Percentiles rank a stretch among this genome's conserved stretches.
Conservation (phyloP, 148 eudicot species). For the Euryodendron excelsum region DNA sequence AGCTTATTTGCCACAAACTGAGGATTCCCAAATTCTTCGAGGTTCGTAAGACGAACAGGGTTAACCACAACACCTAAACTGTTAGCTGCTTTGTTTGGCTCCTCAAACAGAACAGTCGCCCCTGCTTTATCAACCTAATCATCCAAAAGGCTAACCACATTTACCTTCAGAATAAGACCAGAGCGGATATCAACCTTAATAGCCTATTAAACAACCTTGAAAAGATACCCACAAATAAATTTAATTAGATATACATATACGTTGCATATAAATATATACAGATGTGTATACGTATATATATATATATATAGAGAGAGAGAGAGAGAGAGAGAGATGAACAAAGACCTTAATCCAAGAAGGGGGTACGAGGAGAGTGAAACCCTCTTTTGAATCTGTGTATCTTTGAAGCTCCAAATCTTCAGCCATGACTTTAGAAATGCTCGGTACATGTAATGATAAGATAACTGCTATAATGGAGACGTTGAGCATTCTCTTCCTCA, state of each 20-base stretch:
- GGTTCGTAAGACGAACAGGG: conserved; percentile 67
- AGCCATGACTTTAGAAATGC: conserved; percentile 31
- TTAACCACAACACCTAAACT: conserved; percentile 78
- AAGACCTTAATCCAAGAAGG: conserved; percentile 71
- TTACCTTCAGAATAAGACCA: neutral
- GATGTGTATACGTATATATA: neutral
- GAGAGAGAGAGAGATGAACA: neutral
- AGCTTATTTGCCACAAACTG: conserved; percentile 83
- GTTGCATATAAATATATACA: neutral
- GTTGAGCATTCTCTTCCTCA: conserved; percentile 44
- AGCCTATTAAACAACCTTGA: neutral
- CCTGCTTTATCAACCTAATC: conserved; percentile 88
- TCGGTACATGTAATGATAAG: conserved; percentile 22
- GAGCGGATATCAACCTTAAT: neutral
- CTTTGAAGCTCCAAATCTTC: conserved; percentile 41
- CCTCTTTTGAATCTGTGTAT: conserved; percentile 61
- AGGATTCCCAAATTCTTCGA: conserved; percentile 76
- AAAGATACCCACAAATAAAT: neutral
- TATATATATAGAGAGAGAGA: neutral
- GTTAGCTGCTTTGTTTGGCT: conserved; percentile 61
- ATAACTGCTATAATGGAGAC: conserved; percentile 46
- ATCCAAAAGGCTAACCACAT: conserved; percentile 3
- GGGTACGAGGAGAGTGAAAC: conserved; percentile 78
- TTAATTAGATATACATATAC: neutral
- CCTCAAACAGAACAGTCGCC: conserved; percentile 80